Evolutionary conservation across 257 asterid species (phyloP).

Genomic region (Voacanga thouarsii): DNA sequence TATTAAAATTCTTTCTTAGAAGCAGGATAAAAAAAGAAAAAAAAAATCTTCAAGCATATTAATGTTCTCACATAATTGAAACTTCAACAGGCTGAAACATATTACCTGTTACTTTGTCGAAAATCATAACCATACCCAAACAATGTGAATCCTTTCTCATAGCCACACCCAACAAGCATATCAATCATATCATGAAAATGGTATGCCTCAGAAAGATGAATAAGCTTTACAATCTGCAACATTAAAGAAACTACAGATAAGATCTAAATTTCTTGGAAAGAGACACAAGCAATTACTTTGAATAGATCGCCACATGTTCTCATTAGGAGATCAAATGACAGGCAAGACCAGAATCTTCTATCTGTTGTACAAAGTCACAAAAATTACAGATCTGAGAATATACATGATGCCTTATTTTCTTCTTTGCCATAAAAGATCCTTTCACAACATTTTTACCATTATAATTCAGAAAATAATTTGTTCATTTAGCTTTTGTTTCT

Average conservation of each 20-base stretch:
- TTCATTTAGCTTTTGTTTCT: background rate
- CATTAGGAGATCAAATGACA: background rate
- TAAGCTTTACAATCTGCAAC: slow-evolving; percentile 67
- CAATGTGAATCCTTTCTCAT: slow-evolving; percentile 79
- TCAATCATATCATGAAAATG: slow-evolving; percentile 94
- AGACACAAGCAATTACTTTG: background rate
- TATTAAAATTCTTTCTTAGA: background rate
- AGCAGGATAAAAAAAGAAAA: background rate
- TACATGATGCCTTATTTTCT: background rate
- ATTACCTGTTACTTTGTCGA: slow-evolving; percentile 93
- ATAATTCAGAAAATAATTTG: background rate
- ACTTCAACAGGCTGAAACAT: slow-evolving; percentile 16
- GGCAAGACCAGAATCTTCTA: slow-evolving; percentile 2
- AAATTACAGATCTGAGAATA: background rate
- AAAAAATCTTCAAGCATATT: too few relatives aligned
- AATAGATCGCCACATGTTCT: background rate
- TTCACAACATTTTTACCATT: background rate
- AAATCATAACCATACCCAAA: slow-evolving; percentile 95
- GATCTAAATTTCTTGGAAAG: background rate
- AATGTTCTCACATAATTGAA: background rate
- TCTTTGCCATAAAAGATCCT: background rate
- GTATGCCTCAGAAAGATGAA: slow-evolving; percentile 58
- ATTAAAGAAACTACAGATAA: slow-evolving; percentile 13
- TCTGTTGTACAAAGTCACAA: background rate
- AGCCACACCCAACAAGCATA: slow-evolving; percentile 96